These are phyloP conservation scores for Tolypocladium paradoxum DNA, from an alignment of 2,329 filamentous ascomycete genomes.

Conservation along the genomic window DNA sequence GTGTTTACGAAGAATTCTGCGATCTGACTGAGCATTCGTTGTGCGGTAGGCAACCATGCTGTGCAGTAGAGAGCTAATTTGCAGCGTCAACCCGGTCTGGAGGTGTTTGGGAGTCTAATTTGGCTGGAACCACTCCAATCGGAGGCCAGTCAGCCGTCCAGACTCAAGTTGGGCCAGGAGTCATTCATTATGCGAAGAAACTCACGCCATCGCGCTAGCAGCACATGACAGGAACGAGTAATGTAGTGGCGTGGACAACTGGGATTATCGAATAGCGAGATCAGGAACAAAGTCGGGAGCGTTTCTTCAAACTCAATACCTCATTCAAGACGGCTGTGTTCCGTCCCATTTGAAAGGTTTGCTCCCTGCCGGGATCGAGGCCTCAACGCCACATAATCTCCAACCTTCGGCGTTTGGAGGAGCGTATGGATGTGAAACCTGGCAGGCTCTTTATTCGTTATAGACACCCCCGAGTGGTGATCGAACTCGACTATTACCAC, in stretches of 20 bases:
- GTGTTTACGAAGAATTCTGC: too few relatives aligned
- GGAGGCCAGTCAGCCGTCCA: background rate
- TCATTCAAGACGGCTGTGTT: background rate
- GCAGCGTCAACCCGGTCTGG: too few relatives aligned
- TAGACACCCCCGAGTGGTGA: slow-evolving; percentile 68
- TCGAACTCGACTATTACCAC: slow-evolving; percentile 70
- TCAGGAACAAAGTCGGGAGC: too few relatives aligned
- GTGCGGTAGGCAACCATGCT: background rate
- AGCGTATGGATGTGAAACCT: slow-evolving; percentile 75
- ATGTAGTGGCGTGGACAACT: background rate
- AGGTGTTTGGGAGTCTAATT: background rate
- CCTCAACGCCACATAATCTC: slow-evolving; percentile 56
- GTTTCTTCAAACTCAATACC: background rate
- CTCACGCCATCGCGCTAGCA: background rate
- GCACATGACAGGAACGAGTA: background rate
- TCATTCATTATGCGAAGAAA: background rate
- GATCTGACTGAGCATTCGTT: background rate
- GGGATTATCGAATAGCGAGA: too few relatives aligned
- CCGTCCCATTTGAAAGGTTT: slow-evolving; percentile 13
- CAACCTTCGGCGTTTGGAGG: slow-evolving; percentile 59
- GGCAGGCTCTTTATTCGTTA: slow-evolving; percentile 60
- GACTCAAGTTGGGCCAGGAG: too few relatives aligned
- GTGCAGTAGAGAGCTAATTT: too few relatives aligned
- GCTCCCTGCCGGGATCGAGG: slow-evolving; percentile 20
- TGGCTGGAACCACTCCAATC: background rate